These are phyloP conservation scores for Drosera spatulata DNA, from an alignment of 179 eudicot genomes.

Conservation along the genomic window DNA sequence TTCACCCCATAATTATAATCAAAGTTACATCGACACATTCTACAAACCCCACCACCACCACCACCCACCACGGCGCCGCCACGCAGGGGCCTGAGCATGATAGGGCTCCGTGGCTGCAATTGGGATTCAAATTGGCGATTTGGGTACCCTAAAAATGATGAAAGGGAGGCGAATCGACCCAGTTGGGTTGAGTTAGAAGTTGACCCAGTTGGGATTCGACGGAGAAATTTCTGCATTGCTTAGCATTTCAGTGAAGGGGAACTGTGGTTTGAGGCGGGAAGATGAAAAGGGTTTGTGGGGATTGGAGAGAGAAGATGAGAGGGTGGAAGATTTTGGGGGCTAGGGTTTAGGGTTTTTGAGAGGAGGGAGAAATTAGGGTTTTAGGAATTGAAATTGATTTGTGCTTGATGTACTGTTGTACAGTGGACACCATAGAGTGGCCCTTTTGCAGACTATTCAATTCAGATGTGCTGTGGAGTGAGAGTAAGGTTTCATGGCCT, in stretches of 20 bases:
- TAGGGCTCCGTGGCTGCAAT: neutral
- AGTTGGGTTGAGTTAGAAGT: slow-evolving; percentile 2
- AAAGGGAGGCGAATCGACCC: neutral
- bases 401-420: no score
- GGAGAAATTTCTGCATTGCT: slow-evolving; percentile 40
- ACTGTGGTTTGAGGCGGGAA: slow-evolving; percentile 12
- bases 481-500: no score
- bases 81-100: slow-evolving; percentile 1
- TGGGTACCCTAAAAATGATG: neutral
- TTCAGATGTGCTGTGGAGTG: no score
- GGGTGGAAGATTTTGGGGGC: no score
- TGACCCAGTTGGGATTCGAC: slow-evolving; percentile 22
- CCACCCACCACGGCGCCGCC: neutral
- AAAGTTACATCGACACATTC: slow-evolving; percentile 20
- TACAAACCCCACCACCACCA: slow-evolving; percentile 6
- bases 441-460: no score
- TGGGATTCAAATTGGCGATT: neutral
- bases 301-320: no score
- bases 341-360: no score
- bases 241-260: slow-evolving; percentile 7
- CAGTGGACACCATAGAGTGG: no score
- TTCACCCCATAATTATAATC: neutral
- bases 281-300: slow-evolving; percentile 14
- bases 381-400: no score
- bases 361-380: no score